Conservation (phyloP, 2,329 filamentous ascomycete genomes). For the Diaporthe velutina region DNA sequence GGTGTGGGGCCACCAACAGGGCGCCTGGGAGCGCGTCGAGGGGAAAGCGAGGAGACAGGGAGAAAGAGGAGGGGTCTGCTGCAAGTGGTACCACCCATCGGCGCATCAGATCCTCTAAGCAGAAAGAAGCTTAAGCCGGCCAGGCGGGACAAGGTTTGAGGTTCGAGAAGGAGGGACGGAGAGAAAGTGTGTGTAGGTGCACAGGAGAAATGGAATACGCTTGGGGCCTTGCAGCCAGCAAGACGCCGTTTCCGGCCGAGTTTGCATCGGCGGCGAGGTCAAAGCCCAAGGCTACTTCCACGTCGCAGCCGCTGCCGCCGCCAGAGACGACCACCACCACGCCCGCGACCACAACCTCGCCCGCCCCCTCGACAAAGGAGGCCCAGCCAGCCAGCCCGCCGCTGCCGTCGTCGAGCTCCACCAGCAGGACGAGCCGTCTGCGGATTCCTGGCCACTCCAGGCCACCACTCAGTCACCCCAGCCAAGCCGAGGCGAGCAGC, state of each 20-base stretch:
- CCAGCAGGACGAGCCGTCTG: slow-evolving; percentile 19
- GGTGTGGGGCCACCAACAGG: background rate
- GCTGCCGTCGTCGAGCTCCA: slow-evolving; percentile 21
- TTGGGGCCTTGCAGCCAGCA: slow-evolving; percentile 39
- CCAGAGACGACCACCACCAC: background rate
- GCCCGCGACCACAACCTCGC: background rate
- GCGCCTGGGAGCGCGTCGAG: background rate
- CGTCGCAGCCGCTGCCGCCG: background rate
- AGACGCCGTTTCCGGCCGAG: slow-evolving; percentile 38
- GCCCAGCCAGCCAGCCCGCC: slow-evolving; percentile 1
- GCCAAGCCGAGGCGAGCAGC: slow-evolving; percentile 9
- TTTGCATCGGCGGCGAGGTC: slow-evolving; percentile 29
- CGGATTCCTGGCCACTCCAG: slow-evolving; percentile 26
- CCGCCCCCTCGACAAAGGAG: slow-evolving; percentile 4
- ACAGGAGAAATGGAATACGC: slow-evolving; percentile 35
- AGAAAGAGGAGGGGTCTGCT: slow-evolving; percentile 7
- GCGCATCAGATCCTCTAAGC: slow-evolving; percentile 16
- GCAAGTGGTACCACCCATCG: background rate
- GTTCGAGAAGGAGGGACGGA: background rate
- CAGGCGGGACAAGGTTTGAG: slow-evolving; percentile 12
- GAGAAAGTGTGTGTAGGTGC: background rate
- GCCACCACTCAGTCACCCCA: slow-evolving; percentile 6
- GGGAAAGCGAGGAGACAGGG: background rate
- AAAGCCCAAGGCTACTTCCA: slow-evolving; percentile 10
- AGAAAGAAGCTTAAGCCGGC: slow-evolving; percentile 15